A percentile compares a stretch with the other conserved stretches of the same genome.
Conservation (phyloP, 73 alveolate genomes). For the Halteria grandinella region DNA sequence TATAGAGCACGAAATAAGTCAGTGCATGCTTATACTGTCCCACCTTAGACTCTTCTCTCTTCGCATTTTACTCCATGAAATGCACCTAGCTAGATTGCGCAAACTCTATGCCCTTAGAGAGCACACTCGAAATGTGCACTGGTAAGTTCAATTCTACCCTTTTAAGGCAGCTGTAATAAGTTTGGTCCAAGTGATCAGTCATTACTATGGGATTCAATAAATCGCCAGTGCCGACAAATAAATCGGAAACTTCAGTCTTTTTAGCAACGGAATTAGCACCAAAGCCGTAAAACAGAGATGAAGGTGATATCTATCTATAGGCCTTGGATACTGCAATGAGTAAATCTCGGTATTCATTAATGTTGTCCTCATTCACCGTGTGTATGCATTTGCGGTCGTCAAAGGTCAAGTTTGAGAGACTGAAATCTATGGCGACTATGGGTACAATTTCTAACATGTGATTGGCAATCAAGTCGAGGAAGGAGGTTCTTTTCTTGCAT, state of each 20-base stretch:
- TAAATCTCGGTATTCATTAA: slow-evolving; percentile 44
- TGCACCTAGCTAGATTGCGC: background rate
- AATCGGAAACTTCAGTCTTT: slow-evolving; percentile 41
- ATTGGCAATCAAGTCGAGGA: slow-evolving; percentile 5
- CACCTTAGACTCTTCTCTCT: background rate
- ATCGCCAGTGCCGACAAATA: slow-evolving; percentile 49
- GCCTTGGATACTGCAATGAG: slow-evolving; percentile 17
- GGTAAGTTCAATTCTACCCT: slow-evolving; percentile 44
- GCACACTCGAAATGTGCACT: slow-evolving; percentile 12
- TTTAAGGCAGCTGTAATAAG: slow-evolving; percentile 35
- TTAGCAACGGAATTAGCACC: slow-evolving; percentile 44
- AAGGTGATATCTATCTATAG: slow-evolving; percentile 35
- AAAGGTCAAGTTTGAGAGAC: slow-evolving; percentile 44
- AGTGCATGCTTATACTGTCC: slow-evolving; percentile 11
- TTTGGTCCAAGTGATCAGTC: slow-evolving; percentile 37
- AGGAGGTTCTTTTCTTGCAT: slow-evolving; percentile 34
- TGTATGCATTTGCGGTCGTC: slow-evolving; percentile 55
- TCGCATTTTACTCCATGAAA: background rate
- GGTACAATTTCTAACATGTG: slow-evolving; percentile 47
- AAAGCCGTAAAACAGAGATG: slow-evolving; percentile 45
- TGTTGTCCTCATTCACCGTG: slow-evolving; percentile 35
- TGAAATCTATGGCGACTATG: slow-evolving; percentile 34
- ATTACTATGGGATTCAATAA: slow-evolving; percentile 46
- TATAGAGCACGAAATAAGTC: slow-evolving; percentile 57
- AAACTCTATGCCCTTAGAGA: slow-evolving; percentile 27